These are phyloP conservation scores for Alternaria rosae DNA, from an alignment of 2,329 filamentous ascomycete species.

Conservation along the genomic window DNA sequence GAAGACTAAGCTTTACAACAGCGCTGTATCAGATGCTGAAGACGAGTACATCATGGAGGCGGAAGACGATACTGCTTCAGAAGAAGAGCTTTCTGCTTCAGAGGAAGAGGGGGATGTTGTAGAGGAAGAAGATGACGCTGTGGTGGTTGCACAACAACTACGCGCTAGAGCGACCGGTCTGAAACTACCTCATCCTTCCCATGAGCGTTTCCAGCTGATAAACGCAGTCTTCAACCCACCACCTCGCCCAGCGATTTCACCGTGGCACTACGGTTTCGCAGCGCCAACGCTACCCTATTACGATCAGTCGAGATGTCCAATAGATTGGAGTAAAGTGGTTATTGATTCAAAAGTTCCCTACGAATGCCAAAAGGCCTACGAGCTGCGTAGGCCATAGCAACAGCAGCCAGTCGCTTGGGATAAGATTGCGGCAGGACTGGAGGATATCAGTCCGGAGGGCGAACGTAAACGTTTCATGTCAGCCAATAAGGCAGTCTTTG, in stretches of 20 bases:
- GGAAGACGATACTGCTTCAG: not conserved
- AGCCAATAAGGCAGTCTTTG: conserved; percentile 14
- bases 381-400: not conserved
- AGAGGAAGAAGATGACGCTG: not conserved
- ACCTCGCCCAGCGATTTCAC: not conserved
- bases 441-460: conserved; percentile 6
- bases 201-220: not conserved
- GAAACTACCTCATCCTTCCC: too few relatives aligned
- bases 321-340: not conserved
- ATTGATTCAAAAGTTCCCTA: not conserved
- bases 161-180: not conserved
- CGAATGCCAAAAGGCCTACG: not conserved
- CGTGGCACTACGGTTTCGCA: not conserved
- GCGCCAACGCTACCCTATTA: not conserved
- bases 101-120: not conserved
- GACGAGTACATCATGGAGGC: not conserved
- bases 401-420: not conserved
- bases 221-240: not conserved
- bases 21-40: not conserved
- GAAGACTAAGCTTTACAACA: not conserved
- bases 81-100: not conserved
- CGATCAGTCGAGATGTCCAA: not conserved
- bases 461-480: conserved; percentile 19
- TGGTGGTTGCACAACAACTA: not conserved
- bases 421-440: not conserved